Evolutionary conservation across 2,329 filamentous ascomycete genomes (phyloP).

Genomic region (Grosmannia serpens): DNA sequence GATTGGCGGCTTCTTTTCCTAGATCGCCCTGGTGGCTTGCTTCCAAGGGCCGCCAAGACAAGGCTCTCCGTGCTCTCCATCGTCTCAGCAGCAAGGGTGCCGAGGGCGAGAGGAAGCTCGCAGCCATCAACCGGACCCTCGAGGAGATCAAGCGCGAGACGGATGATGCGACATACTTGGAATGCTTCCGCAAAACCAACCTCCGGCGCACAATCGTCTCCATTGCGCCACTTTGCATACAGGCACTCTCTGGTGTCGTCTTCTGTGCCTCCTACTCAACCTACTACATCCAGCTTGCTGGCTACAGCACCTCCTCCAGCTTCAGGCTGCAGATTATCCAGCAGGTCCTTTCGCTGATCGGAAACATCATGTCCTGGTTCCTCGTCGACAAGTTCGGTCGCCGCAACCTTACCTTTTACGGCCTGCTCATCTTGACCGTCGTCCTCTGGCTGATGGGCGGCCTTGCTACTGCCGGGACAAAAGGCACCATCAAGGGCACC

Average conservation of each 20-base stretch:
- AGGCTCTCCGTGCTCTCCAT: no score
- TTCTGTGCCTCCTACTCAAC: constrained; percentile 26
- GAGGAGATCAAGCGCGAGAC: constrained; percentile 31
- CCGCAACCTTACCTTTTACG: no score
- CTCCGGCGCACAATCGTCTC: constrained; percentile 41
- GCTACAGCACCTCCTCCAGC: constrained; percentile 22
- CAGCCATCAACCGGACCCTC: constrained; percentile 20
- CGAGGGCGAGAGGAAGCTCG: no score
- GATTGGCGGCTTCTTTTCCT: no score
- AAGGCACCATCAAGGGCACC: constrained; percentile 16
- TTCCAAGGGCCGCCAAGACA: no score
- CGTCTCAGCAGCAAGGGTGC: no score
- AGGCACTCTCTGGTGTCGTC: constrained; percentile 18
- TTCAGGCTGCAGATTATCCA: constrained; percentile 20
- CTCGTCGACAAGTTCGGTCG: constrained; percentile 26
- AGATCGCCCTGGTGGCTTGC: constrained; percentile 14
- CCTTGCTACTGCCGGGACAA: constrained; percentile 16
- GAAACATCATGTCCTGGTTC: constrained; percentile 28
- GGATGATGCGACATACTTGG: constrained; percentile 34
- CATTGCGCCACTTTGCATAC: constrained; percentile 19
- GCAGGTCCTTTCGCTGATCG: constrained; percentile 25
- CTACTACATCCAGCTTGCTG: constrained; percentile 31
- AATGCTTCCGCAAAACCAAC: constrained; percentile 38
- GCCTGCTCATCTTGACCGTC: no score
- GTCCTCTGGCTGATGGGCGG: constrained; percentile 28